phyloP scores from a whole-genome alignment of 2,329 filamentous ascomycete genomes.

The Orbilia quercus region DNA sequence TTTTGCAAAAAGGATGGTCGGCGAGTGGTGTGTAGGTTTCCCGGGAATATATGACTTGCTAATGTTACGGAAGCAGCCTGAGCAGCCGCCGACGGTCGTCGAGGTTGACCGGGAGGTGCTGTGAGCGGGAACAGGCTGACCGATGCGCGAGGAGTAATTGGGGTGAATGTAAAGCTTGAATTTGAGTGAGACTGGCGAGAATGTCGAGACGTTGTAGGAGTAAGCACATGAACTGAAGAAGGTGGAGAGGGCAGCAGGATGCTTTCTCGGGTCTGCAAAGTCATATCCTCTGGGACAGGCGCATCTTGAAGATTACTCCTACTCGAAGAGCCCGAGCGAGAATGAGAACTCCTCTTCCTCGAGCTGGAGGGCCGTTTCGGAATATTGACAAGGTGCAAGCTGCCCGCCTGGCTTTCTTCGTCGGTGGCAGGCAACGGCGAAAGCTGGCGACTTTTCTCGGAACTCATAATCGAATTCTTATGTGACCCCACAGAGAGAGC shows the following conservation, averaged over 20 bases:
- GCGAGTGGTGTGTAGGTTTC: conserved; percentile 24
- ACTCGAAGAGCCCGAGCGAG: conserved; percentile 48
- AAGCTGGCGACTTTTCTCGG: conserved; percentile 48
- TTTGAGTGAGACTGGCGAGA: conserved; percentile 49
- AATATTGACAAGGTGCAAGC: conserved; percentile 29
- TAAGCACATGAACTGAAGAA: conserved; percentile 43
- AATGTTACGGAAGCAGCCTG: conserved; percentile 28
- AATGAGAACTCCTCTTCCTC: conserved; percentile 50
- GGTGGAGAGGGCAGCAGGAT: conserved; percentile 45
- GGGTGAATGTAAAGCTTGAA: conserved; percentile 53
- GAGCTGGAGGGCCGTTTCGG: conserved; percentile 43
- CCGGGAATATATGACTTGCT: conserved; percentile 28
- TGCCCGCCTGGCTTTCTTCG: conserved; percentile 25
- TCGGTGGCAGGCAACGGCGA: conserved; percentile 43
- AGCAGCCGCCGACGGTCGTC: conserved; percentile 28
- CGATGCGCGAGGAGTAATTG: conserved; percentile 42
- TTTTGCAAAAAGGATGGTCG: conserved; percentile 53
- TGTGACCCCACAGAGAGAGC: conserved; percentile 49
- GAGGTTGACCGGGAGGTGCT: conserved; percentile 37
- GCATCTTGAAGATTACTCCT: conserved; percentile 42
- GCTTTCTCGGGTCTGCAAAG: conserved; percentile 35
- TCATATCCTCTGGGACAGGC: conserved; percentile 51
- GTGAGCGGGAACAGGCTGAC: conserved; percentile 50
- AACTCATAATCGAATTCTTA: conserved; percentile 33
- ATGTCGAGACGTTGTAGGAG: conserved; percentile 45